Evolutionary conservation across 2,329 filamentous ascomycete species (phyloP), one percentile per base, ranked within the genome.

Genomic region (Rutstroemia sp.): DNA sequence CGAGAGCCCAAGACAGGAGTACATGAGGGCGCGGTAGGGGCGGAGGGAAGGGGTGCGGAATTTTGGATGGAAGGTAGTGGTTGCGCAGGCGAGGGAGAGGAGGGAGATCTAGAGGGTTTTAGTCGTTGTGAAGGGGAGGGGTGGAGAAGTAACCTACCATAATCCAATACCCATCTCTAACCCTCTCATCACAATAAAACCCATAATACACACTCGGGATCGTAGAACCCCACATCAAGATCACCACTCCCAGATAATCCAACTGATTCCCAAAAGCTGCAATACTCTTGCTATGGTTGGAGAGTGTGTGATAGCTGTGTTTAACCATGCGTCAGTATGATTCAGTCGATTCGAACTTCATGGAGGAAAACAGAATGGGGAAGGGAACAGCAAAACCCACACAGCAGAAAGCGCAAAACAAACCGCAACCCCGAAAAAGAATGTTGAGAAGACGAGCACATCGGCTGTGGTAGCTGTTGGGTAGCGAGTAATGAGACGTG

Each of bases 191-290:
- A 57, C 70, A 75, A 58, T 73, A 74, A 55, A 75, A 75, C 5
- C 69, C 67, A 39, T 73, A 68, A 54, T 75, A 75, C 16, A 74
- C 62, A 2, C 70, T 71, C 5, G 71, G 70, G 12, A 73, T 63
- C 21, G 74, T 73, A 12, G 67, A 70, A 4, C 71, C 71, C 50
- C 73, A 62, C 40, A 71, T 75, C 53, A 72, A 64, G 14, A 72
- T 51, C n/a, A 73, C 64, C 27, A 75, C 72, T 19, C 69, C 71
- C 4, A 69, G 57, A 58, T 71, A 73, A 57, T 76, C 74, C 5
- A 73, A 55, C 2, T 70, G 65, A 5, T 73, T 66, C 64, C 71
- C 73, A 6, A 70, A 57, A 7, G 66, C 62, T n/a, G 70, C 65
- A 17, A 68, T 60, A 10, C 58, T 51, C 50, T 67, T 57, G 16